Evolutionary conservation across 495 filamentous ascomycete species (phyloP).

Genomic region (Penicillium desertorum): DNA sequence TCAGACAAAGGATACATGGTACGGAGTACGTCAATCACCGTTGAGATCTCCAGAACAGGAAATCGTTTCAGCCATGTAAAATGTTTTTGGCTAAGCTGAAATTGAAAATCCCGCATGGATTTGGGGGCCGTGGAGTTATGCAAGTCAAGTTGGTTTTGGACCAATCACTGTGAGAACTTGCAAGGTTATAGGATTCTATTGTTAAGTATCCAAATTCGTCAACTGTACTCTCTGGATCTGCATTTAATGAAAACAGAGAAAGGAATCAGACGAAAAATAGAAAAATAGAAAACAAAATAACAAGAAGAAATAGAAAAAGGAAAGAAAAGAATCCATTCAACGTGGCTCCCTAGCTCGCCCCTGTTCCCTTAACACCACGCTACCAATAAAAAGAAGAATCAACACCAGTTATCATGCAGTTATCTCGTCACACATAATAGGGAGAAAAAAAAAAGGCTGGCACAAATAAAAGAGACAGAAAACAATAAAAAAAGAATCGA

Average conservation of each 20-base stretch:
- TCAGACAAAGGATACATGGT: neutral
- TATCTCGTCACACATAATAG: conserved; percentile 15
- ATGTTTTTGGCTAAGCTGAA: neutral
- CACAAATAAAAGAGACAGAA: conserved; percentile 3
- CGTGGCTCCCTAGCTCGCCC: conserved; percentile 7
- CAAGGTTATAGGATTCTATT: conserved; percentile 4
- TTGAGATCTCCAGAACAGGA: neutral
- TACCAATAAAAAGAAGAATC: conserved; percentile 7
- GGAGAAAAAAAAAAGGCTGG: neutral
- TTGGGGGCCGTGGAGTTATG: conserved; percentile 15
- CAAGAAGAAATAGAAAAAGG: neutral
- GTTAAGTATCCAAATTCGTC: neutral
- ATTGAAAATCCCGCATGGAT: conserved; percentile 10
- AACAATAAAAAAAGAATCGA: conserved; percentile 7
- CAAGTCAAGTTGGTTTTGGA: neutral
- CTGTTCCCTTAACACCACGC: conserved; percentile 10
- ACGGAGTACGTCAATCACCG: neutral
- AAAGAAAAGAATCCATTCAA: neutral
- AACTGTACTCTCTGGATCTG: conserved; percentile 5
- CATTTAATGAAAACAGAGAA: conserved; percentile 3
- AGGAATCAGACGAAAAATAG: neutral
- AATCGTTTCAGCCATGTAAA: neutral
- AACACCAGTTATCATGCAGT: conserved; percentile 13
- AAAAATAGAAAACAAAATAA: neutral
- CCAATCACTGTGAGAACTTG: neutral